Conservation (phyloP, 1,284 basidiomycete genomes). For the Trametes polyzona region DNA sequence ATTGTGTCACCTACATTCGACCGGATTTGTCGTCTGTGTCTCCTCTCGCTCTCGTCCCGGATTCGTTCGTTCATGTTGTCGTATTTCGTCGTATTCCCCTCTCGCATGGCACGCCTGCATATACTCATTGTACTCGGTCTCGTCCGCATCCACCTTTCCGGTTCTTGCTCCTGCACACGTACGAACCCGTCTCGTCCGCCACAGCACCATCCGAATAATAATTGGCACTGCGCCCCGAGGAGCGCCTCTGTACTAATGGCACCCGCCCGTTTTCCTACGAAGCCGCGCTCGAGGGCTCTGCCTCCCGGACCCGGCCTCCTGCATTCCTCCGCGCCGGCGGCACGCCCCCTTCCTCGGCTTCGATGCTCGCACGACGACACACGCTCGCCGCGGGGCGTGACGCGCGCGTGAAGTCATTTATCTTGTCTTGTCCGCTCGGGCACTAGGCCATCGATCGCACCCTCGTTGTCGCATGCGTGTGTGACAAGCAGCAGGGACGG, state of each 20-base stretch:
- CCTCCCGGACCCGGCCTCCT: slow-evolving; percentile 1
- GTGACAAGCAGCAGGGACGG: slow-evolving; percentile 1
- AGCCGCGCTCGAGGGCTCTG: too few species aligned
- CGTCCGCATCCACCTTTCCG: slow-evolving; percentile 9
- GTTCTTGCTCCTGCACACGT: slow-evolving; percentile 16
- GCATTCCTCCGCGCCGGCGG: background rate
- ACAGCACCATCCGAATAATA: slow-evolving; percentile 1
- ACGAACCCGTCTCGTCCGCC: background rate
- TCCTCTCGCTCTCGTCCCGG: slow-evolving; percentile 12
- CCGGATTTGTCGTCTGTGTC: background rate
- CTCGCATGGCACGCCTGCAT: slow-evolving; percentile 14
- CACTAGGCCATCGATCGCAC: slow-evolving; percentile 18
- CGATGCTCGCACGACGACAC: slow-evolving; percentile 11
- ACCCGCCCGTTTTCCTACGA: too few species aligned
- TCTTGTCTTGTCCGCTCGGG: slow-evolving; percentile 2
- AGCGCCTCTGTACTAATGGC: too few species aligned
- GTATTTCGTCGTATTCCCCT: slow-evolving; percentile 7
- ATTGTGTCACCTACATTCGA: background rate
- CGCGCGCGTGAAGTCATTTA: slow-evolving; percentile 9
- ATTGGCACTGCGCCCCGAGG: too few species aligned
- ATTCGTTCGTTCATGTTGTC: slow-evolving; percentile 17
- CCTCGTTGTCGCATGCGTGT: slow-evolving; percentile 19
- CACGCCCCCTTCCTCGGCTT: slow-evolving; percentile 7
- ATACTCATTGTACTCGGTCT: slow-evolving; percentile 4
- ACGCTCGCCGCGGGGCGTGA: slow-evolving; percentile 12